A percentile compares a stretch with the other conserved stretches of the same genome.
phyloP scores from a whole-genome alignment of 2,329 filamentous ascomycete genomes.

The Emmonsia crescens region DNA sequence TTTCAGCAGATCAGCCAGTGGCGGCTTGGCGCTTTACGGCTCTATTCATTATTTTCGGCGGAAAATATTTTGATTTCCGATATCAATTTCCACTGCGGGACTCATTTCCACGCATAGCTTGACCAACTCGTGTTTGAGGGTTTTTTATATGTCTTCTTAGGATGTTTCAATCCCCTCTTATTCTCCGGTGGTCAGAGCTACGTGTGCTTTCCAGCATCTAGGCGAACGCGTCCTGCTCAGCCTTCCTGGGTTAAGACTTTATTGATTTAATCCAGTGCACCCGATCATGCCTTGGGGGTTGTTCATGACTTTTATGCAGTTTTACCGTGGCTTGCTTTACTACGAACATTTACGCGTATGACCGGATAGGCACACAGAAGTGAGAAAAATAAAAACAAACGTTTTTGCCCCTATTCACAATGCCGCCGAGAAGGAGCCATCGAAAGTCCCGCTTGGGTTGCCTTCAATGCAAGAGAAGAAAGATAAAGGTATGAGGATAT shows the following conservation, averaged over 20 bases:
- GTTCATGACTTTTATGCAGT: not conserved
- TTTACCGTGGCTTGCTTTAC: not conserved
- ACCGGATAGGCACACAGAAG: not conserved
- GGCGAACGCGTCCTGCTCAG: not conserved
- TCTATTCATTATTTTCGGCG: no score
- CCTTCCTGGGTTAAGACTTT: not conserved
- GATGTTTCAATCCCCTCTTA: not conserved
- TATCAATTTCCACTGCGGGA: not conserved
- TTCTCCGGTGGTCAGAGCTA: not conserved
- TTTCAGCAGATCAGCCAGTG: not conserved
- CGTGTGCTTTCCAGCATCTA: not conserved
- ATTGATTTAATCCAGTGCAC: not conserved
- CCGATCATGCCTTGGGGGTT: not conserved
- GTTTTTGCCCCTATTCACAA: not conserved
- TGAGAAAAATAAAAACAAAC: not conserved
- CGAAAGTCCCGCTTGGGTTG: slow-evolving; percentile 26
- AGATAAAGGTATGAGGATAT: slow-evolving; percentile 23
- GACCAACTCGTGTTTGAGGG: not conserved
- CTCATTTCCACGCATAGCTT: not conserved
- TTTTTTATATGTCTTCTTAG: not conserved
- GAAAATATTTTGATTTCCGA: not conserved
- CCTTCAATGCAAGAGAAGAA: slow-evolving; percentile 24
- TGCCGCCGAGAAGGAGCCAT: slow-evolving; percentile 21
- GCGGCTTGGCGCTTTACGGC: not conserved
- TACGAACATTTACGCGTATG: not conserved